These are phyloP conservation scores for Monascus ruber DNA, from an alignment of 2,329 filamentous ascomycete species.

Conservation along the genomic window DNA sequence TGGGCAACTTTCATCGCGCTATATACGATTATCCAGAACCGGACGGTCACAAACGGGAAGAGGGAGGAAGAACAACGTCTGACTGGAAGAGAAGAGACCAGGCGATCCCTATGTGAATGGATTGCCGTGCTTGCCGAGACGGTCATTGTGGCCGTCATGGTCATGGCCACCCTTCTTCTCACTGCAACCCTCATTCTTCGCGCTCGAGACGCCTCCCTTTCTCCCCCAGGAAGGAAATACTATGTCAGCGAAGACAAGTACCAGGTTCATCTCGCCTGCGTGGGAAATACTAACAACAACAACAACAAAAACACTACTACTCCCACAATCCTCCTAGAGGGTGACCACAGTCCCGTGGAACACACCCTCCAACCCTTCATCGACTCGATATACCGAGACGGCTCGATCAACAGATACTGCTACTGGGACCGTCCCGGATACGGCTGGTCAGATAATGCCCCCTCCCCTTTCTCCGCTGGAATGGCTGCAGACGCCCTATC, in stretches of 20 bases:
- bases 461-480: constrained; percentile 82
- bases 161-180: constrained; percentile 59
- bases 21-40: constrained; percentile 70
- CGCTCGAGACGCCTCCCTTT: constrained; percentile 63
- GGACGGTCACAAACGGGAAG: constrained; percentile 84
- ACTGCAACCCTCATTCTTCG: constrained; percentile 71
- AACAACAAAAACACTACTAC: constrained; percentile 36
- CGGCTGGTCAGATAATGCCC: constrained; percentile 81
- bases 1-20: constrained; percentile 72
- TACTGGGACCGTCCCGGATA: constrained; percentile 90
- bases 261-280: constrained; percentile 72
- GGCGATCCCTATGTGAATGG: constrained; percentile 77
- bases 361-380: constrained; percentile 70
- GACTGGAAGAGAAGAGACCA: constrained; percentile 77
- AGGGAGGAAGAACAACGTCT: constrained; percentile 83
- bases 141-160: constrained; percentile 57
- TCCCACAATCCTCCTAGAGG: constrained; percentile 81
- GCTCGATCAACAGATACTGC: constrained; percentile 79
- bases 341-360: constrained; percentile 68
- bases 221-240: constrained; percentile 62
- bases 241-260: constrained; percentile 79
- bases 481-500: constrained; percentile 85
- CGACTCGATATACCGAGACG: constrained; percentile 62
- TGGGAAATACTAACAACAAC: constrained; percentile 54
- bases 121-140: constrained; percentile 65